Evolutionary conservation across 352 stramenopile genomes (phyloP), one percentile per base, ranked within the genome.

Genomic region (Albugo laibachii): DNA sequence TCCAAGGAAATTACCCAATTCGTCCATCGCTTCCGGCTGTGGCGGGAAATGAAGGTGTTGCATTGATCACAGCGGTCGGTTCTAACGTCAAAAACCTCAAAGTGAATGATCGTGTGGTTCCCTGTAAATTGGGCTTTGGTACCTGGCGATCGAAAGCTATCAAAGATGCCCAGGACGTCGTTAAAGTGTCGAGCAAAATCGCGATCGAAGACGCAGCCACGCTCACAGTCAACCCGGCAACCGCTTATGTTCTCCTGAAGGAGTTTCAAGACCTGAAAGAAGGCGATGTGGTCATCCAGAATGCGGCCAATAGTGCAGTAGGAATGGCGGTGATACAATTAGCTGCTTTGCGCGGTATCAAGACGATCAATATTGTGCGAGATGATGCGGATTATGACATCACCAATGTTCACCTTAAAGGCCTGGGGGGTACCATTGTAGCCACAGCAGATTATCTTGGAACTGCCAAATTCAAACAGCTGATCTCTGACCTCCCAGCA

Each of bases 231-330:
- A 93, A 92, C 62, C 76, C 81, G 20, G 66, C 71, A 18, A 91
- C 82, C 10, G 81, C 83, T 8, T 89, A 87, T 60, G 73, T 81
- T 40, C 57, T 95, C 54, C 63, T 95, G 39, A 60, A 64, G 4
- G 83, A 95, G 64, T 94, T 94, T 57, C 61, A 62, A 35, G 58
- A 58, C 48, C 69, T 95, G 42, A 57, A 62, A 47, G 62, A 62
- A 53, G 81, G 83, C 47, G 83, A 95, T 57, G 69, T 84, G 21
- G 48, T 95, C 41, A 93, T 94, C 55, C 83, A 95, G 62, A 95
- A 93, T 62, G 83, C 65, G 34, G 81, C 83, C 21, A 92, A 91
- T 63, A 87, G 70, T 51, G 61, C 79, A 12, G 81, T 94, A 18
- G 83, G 83, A 47, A 63, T 88, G 58, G 77, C 83, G 1, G 76